Percentiles rank a stretch among this genome's conserved stretches.
Conservation (phyloP, 768 basidiomycete genomes). For the Mycena albidolilacea region DNA sequence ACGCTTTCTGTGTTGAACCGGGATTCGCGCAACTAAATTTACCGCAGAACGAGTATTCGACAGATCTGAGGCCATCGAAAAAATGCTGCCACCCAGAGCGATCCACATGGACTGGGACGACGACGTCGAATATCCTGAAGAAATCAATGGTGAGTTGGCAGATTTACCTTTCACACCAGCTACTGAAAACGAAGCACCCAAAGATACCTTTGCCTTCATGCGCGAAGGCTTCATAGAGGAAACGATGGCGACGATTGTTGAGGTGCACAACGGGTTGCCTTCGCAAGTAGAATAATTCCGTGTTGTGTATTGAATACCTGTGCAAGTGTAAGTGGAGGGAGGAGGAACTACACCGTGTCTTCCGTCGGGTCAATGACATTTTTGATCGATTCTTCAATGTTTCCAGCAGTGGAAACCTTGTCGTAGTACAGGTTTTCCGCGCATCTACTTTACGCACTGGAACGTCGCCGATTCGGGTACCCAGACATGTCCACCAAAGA, state of each 20-base stretch:
- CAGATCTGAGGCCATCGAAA: conserved; percentile 24
- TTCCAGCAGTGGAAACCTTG: too few species aligned
- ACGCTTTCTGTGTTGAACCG: neutral
- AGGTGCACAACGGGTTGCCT: conserved; percentile 9
- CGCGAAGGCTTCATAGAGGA: conserved; percentile 9
- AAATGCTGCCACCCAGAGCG: conserved; percentile 27
- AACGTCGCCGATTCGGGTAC: too few species aligned
- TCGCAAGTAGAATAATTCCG: neutral
- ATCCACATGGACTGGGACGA: conserved; percentile 31
- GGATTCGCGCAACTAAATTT: neutral
- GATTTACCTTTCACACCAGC: neutral
- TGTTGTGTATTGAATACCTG: neutral
- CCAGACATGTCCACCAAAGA: too few species aligned
- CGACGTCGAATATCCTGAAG: conserved; percentile 15
- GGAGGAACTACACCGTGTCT: too few species aligned
- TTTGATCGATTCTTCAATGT: too few species aligned
- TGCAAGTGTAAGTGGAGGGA: conserved; percentile 8
- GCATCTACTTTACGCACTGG: too few species aligned
- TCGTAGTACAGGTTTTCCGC: too few species aligned
- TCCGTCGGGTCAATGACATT: too few species aligned
- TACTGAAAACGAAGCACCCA: neutral
- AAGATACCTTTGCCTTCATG: conserved; percentile 20
- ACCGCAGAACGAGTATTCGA: conserved; percentile 15
- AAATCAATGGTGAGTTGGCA: conserved; percentile 15
- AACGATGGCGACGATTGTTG: conserved; percentile 22